phyloP scores from a whole-genome alignment of 768 basidiomycete genomes.

The Suillus subalutaceus region DNA sequence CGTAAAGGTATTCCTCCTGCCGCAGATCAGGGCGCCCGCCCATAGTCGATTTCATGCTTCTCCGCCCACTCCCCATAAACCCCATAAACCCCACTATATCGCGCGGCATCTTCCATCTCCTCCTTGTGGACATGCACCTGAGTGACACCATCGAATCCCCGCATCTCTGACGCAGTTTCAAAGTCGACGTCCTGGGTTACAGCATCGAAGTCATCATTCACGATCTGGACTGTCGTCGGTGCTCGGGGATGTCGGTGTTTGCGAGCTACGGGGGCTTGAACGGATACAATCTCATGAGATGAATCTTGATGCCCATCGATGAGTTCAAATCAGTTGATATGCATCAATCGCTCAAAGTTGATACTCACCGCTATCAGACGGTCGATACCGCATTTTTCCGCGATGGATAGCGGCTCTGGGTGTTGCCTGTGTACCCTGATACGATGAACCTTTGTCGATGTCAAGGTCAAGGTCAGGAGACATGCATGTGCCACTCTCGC shows the following conservation, averaged over 20 bases:
- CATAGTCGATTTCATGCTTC: slow-evolving; percentile 29
- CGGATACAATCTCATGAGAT: slow-evolving; percentile 34
- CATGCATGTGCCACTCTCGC: slow-evolving; percentile 7
- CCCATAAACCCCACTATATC: slow-evolving; percentile 34
- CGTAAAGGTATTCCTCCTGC: slow-evolving; percentile 18
- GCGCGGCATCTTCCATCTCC: slow-evolving; percentile 3
- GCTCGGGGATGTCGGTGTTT: slow-evolving; percentile 25
- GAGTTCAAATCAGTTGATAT: background rate
- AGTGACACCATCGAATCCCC: slow-evolving; percentile 25
- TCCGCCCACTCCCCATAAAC: slow-evolving; percentile 38
- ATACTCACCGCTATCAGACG: slow-evolving; percentile 5
- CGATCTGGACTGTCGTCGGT: slow-evolving; percentile 35
- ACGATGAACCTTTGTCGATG: background rate
- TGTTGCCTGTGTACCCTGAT: background rate
- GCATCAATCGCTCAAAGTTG: background rate
- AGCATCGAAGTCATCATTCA: slow-evolving; percentile 35
- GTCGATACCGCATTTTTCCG: slow-evolving; percentile 8
- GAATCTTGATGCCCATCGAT: slow-evolving; percentile 31
- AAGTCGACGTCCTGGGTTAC: slow-evolving; percentile 28
- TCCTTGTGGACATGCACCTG: slow-evolving; percentile 23
- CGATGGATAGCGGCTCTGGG: background rate
- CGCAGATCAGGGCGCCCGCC: slow-evolving; percentile 28
- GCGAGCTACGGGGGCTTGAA: slow-evolving; percentile 21
- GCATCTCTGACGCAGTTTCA: slow-evolving; percentile 29
- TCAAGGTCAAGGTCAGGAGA: slow-evolving; percentile 5